Evolutionary conservation across 305 asterid genomes (phyloP).

Genomic region (Fraxinus floribunda): DNA sequence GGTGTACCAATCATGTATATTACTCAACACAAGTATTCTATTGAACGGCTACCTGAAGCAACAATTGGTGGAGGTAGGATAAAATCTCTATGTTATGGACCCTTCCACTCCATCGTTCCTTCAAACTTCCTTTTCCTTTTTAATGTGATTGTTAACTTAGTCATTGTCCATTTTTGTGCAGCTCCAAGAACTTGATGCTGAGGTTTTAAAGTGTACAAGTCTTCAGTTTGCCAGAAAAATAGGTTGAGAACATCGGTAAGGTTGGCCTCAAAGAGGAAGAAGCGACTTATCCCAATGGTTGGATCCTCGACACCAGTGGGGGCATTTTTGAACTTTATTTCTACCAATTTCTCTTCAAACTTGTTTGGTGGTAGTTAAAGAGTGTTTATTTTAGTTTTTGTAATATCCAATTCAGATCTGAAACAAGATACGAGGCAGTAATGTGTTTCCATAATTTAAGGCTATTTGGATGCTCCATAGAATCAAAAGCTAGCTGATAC

Average conservation of each 20-base stretch:
- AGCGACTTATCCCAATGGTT: neutral
- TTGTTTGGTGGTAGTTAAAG: neutral
- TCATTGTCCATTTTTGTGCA: constrained; percentile 36
- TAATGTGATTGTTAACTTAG: neutral
- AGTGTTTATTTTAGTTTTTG: neutral
- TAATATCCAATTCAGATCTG: neutral
- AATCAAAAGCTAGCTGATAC: neutral
- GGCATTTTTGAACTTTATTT: neutral
- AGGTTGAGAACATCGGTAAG: neutral
- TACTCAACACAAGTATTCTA: constrained; percentile 71
- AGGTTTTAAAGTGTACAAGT: neutral
- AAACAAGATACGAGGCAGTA: neutral
- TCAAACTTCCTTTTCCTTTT: neutral
- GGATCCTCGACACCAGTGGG: neutral
- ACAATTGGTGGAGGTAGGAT: constrained; percentile 90
- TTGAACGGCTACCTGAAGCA: constrained; percentile 94
- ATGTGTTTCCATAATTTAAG: neutral
- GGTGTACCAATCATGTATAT: constrained; percentile 99
- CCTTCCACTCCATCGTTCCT: neutral
- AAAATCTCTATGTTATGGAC: neutral
- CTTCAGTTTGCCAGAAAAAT: neutral
- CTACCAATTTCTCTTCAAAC: neutral
- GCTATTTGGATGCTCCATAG: neutral
- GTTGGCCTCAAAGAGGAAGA: neutral
- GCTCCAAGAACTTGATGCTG: constrained; percentile 69